Conservation (phyloP, 1,139 yeast species). For the Arxiozyma heterogenica region DNA sequence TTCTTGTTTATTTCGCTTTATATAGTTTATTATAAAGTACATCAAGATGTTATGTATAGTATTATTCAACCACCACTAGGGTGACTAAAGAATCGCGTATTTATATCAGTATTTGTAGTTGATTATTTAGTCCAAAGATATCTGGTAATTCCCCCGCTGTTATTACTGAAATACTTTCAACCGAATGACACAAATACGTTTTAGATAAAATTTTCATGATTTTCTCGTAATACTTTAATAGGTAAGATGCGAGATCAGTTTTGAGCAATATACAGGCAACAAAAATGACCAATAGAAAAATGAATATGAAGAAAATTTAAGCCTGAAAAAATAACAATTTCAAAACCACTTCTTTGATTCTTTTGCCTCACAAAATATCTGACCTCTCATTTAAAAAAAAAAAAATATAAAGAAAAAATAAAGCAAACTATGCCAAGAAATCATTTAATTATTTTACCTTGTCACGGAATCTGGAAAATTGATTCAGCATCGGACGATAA, state of each 20-base stretch:
- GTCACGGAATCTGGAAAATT: constrained; percentile 57
- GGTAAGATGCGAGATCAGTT: not conserved
- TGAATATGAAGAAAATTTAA: not conserved
- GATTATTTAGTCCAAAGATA: no score
- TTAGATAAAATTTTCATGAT: no score
- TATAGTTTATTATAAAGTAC: no score
- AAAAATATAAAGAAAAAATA: no score
- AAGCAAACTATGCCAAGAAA: not conserved
- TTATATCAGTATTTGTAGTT: no score
- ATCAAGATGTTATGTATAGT: not conserved
- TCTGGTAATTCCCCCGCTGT: not conserved
- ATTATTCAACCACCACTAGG: not conserved
- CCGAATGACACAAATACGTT: not conserved
- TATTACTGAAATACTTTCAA: no score
- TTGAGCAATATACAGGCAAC: not conserved
- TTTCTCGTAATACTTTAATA: no score
- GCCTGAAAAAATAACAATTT: not conserved
- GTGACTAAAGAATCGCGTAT: no score
- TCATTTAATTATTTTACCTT: constrained; percentile 50
- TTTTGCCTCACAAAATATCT: not conserved
- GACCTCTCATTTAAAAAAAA: not conserved
- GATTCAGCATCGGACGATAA: constrained; percentile 15
- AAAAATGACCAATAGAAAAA: not conserved
- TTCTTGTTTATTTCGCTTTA: no score
- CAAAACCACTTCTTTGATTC: not conserved